Base-by-base conservation (phyloP, 2,329 filamentous ascomycete species). In the Fusarium solani-melongenae region DNA sequence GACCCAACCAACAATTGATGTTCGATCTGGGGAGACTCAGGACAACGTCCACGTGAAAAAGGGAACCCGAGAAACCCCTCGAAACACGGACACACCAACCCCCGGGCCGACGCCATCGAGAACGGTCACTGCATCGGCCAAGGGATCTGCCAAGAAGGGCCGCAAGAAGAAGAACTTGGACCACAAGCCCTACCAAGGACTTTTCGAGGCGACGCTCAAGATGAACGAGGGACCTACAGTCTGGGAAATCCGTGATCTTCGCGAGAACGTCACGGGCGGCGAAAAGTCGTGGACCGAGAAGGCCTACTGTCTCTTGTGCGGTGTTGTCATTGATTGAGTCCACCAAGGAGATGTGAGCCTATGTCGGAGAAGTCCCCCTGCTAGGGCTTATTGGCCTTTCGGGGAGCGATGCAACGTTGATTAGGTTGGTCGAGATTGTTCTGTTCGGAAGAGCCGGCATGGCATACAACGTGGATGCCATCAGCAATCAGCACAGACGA, bases 201-300 rank as follows among this genome's bases (percentile, higher is more conserved):
- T 88, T 6, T 90, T 90, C 64, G 83, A 88, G 57, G 89, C 86
- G 5, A 82, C 79, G 3, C 81, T 90, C 27, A 82, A 83, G 69
- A 85, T 87, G 76, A 85, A 86, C 41, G 80, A 82, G 5, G 85
- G 84, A 5, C 86, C 87, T 20, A 86, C 88, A 1, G 78, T 84
- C 24, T 83, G 90, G 59, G 86, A 89, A 71, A 85, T 90, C 59
- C 84, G 79, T 29, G 89, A 90, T 72, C 79, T 89, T 53, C 84
- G 89, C 55, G 77, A 84, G 33, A 81, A 83, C 11, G 80, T 90
- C 8, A 78, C 78, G 3, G 87, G 84, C 11, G 88, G 88, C 3
- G 84, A 86, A 34, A 88, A 87, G 78, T 82, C 80, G 11, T 91
- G 89, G 89, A 85, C 83, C 12, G 88, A 90, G 76, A 83, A 83